These are phyloP conservation scores for Orychophragmus violaceus DNA, from an alignment of 345 rosid species.

Conservation along the genomic window DNA sequence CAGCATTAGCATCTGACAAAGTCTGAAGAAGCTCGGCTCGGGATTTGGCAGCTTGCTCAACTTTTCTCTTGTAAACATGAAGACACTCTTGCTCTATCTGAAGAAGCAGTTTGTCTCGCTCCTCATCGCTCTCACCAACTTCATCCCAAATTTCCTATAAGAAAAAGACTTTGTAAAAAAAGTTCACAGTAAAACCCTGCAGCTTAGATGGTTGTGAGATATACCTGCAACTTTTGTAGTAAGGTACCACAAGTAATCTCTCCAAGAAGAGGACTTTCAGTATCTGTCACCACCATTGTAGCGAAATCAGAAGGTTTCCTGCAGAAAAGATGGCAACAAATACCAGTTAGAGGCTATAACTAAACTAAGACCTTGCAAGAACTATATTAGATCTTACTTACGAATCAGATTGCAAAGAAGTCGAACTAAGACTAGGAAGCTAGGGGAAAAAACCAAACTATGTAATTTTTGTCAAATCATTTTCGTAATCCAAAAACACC, in stretches of 20 bases:
- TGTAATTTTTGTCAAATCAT: not conserved
- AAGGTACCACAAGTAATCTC: slow-evolving; percentile 89
- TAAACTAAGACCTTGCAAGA: not conserved
- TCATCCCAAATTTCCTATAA: slow-evolving; percentile 97
- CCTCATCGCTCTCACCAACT: slow-evolving; percentile 93
- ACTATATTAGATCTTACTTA: not conserved
- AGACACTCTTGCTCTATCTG: slow-evolving; percentile 94
- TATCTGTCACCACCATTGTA: slow-evolving; percentile 65
- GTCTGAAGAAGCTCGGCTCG: slow-evolving; percentile 87
- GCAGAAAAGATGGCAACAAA: slow-evolving; percentile 15
- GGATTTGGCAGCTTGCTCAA: slow-evolving; percentile 76
- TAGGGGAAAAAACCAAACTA: not conserved
- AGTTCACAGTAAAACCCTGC: not conserved
- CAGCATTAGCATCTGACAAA: slow-evolving; percentile 77
- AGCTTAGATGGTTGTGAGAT: not conserved
- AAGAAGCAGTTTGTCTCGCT: slow-evolving; percentile 88
- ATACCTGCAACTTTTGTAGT: slow-evolving; percentile 86
- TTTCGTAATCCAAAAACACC: not conserved
- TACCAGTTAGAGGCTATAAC: not conserved
- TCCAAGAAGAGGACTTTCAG: slow-evolving; percentile 75
- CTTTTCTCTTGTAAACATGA: slow-evolving; percentile 93
- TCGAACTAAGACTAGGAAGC: not conserved
- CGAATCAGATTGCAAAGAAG: not conserved
- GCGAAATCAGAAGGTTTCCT: slow-evolving; percentile 29
- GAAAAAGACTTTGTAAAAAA: not conserved